Evolutionary conservation across 2,329 filamentous ascomycete genomes (phyloP).

Genomic region (Magnaporthiopsis rhizophila): DNA sequence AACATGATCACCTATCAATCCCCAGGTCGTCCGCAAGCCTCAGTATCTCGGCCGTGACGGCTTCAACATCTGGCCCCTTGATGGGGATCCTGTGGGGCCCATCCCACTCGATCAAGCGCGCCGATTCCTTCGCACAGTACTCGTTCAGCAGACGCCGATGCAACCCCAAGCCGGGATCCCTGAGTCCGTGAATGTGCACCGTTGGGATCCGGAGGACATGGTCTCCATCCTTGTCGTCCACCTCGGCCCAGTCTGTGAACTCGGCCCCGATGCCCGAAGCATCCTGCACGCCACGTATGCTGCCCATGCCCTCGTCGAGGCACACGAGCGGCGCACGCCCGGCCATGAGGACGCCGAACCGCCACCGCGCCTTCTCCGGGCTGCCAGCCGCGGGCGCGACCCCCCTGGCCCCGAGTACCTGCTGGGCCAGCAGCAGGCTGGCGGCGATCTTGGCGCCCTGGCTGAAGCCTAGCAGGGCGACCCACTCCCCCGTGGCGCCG

Average conservation of each 20-base stretch:
- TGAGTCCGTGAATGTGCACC: constrained; percentile 59
- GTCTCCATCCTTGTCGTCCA: constrained; percentile 29
- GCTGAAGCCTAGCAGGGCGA: constrained; percentile 57
- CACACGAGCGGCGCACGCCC: constrained; percentile 52
- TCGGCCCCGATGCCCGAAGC: constrained; percentile 18
- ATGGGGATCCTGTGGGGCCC: constrained; percentile 65
- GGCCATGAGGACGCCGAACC: constrained; percentile 55
- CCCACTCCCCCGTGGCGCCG: constrained; percentile 45
- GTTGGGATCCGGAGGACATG: constrained; percentile 49
- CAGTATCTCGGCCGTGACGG: background rate
- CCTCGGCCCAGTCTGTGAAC: constrained; percentile 31
- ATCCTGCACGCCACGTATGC: constrained; percentile 10
- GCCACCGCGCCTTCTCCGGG: constrained; percentile 31
- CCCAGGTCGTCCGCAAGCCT: background rate
- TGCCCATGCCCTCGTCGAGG: constrained; percentile 26
- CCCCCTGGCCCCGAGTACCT: constrained; percentile 31
- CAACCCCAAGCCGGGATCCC: constrained; percentile 49
- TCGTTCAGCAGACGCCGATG: constrained; percentile 48
- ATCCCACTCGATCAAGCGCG: constrained; percentile 62
- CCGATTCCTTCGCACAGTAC: constrained; percentile 49
- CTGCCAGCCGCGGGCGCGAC: background rate
- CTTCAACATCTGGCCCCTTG: constrained; percentile 52
- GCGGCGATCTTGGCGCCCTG: constrained; percentile 57
- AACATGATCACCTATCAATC: background rate
- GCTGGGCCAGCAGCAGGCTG: constrained; percentile 53